Conservation (phyloP, 2,329 filamentous ascomycete genomes). For the Nothopassalora personata region DNA sequence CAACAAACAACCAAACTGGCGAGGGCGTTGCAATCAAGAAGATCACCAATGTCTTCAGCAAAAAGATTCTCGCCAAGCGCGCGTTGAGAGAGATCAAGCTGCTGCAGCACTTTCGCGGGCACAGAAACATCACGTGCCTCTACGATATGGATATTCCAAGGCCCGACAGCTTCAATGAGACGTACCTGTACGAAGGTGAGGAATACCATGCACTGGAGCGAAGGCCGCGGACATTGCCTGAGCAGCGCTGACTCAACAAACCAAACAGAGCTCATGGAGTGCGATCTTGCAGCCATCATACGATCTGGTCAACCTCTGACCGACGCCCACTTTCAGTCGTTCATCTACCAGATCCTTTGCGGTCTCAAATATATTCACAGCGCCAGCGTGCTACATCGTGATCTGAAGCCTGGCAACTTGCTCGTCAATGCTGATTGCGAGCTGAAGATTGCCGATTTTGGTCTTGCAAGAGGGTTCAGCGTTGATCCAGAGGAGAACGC, state of each 20-base stretch:
- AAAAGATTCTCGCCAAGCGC: conserved; percentile 98
- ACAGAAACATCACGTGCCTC: conserved; percentile 77
- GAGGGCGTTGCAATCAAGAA: conserved; percentile 99
- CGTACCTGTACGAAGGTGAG: conserved; percentile 94
- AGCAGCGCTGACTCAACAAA: neutral
- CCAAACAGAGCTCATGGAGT: conserved; percentile 91
- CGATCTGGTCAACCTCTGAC: conserved; percentile 94
- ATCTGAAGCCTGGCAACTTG: conserved; percentile 94
- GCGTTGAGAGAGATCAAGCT: conserved; percentile 98
- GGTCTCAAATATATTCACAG: conserved; percentile 99
- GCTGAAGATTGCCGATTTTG: conserved; percentile 98
- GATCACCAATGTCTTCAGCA: conserved; percentile 99
- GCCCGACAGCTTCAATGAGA: conserved; percentile 97
- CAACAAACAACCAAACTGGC: conserved; percentile 81
- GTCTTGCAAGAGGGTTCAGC: conserved; percentile 91
- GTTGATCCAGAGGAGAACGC: conserved; percentile 97
- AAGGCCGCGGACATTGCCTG: neutral
- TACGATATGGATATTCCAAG: conserved; percentile 99
- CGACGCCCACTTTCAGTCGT: conserved; percentile 98
- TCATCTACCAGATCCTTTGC: conserved; percentile 99
- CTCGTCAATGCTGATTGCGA: conserved; percentile 98
- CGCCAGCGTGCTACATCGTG: conserved; percentile 92
- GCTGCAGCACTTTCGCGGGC: conserved; percentile 83
- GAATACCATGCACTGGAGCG: neutral
- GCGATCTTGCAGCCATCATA: conserved; percentile 95